Evolutionary conservation across 2,329 filamentous ascomycete genomes (phyloP).

Genomic region (Tolypocladium amazonense): DNA sequence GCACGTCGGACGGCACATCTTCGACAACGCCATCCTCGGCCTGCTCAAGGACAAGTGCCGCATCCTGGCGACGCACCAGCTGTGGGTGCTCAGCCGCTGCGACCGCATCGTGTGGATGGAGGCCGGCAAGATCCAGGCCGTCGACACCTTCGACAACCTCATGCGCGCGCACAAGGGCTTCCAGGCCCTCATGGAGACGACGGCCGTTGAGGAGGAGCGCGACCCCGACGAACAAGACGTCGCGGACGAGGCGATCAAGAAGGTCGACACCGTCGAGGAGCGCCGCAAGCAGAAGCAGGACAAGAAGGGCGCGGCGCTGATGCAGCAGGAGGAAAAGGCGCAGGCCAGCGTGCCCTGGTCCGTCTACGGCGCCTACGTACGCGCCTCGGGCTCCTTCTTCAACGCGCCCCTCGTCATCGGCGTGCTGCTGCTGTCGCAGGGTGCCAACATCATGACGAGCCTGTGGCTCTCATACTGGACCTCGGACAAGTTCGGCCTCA

Average conservation of each 20-base stretch:
- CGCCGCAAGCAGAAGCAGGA: constrained; percentile 37
- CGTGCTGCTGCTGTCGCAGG: constrained; percentile 63
- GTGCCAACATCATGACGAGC: constrained; percentile 76
- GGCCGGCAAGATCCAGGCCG: constrained; percentile 67
- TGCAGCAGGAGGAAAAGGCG: constrained; percentile 64
- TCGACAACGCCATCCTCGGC: constrained; percentile 88
- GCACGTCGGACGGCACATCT: constrained; percentile 65
- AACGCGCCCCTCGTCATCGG: constrained; percentile 54
- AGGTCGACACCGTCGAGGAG: neutral
- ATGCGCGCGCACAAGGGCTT: constrained; percentile 74
- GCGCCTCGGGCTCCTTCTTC: constrained; percentile 60
- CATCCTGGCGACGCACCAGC: constrained; percentile 86
- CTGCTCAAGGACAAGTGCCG: constrained; percentile 82
- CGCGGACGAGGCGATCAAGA: constrained; percentile 28
- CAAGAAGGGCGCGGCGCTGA: constrained; percentile 51
- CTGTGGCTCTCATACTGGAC: constrained; percentile 96
- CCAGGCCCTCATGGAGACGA: constrained; percentile 75
- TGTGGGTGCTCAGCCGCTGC: constrained; percentile 83
- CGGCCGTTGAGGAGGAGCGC: constrained; percentile 55
- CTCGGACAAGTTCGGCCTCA: constrained; percentile 60
- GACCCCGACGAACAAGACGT: constrained; percentile 28
- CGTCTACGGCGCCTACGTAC: constrained; percentile 69
- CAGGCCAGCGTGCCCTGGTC: constrained; percentile 68
- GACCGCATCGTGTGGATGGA: constrained; percentile 94
- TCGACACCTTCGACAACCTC: constrained; percentile 83